These are phyloP conservation scores for Phyllostachys edulis DNA, from an alignment of 176 grass and related monocot genomes.

Conservation along the genomic window DNA sequence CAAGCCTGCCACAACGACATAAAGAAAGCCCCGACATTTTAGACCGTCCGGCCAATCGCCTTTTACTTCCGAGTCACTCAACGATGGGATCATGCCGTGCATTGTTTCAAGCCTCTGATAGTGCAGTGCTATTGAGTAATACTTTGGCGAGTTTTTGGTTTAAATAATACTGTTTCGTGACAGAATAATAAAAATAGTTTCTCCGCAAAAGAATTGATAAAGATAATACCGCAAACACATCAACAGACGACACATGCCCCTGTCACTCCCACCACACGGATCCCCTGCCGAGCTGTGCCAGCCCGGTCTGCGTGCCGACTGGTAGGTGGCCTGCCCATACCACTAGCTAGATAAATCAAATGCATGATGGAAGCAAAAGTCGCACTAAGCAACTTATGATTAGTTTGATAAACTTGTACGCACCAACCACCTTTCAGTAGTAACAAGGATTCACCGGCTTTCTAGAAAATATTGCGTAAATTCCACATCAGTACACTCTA, in stretches of 20 bases:
- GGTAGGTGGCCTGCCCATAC: no score
- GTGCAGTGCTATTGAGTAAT: no score
- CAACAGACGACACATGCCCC: no score
- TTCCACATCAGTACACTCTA: constrained; percentile 15
- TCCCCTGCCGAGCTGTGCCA: no score
- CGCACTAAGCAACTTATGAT: constrained; percentile 22
- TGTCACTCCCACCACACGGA: no score
- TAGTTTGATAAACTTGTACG: neutral
- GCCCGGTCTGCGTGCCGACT: no score
- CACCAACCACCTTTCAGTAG: neutral
- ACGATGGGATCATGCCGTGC: neutral
- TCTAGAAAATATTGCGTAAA: constrained; percentile 22
- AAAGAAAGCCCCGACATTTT: neutral
- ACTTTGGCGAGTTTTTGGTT: no score
- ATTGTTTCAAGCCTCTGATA: neutral
- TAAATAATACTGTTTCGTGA: no score
- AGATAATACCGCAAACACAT: no score
- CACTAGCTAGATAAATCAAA: neutral
- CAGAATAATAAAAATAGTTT: no score
- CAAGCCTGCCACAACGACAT: neutral
- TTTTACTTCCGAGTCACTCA: constrained; percentile 19
- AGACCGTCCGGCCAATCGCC: neutral
- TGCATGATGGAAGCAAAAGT: constrained; percentile 5
- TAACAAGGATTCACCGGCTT: constrained; percentile 9
- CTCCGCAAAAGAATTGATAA: no score